Evolutionary conservation across 2,329 filamentous ascomycete genomes (phyloP), one percentile per base, ranked within the genome.

Genomic region (Aspergillus vadensis): DNA sequence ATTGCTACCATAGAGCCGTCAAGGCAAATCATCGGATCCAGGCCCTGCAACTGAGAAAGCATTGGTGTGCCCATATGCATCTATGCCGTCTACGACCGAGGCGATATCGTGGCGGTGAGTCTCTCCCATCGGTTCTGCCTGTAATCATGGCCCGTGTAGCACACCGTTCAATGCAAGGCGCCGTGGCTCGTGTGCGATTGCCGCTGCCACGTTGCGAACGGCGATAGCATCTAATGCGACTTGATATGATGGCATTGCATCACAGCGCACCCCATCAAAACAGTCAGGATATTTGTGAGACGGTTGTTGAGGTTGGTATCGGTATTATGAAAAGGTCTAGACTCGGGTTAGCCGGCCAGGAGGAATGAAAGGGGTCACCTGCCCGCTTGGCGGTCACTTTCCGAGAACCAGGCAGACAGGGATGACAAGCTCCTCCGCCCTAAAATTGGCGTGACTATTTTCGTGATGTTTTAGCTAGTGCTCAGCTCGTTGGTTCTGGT

Each of bases 61-160:
- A 44, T 44, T 44, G 41, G 44, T n/a, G 15, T 30, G 44, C n/a
- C 23, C 23, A 49, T 49, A 49, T 50, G 47, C 47, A 50, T n/a
- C n/a, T 21, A 5, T 17, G 17, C 41, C 17, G 41, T 12, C 41
- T 15, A 30, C 25, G 32, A 56, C 36, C 21, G 25, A 38, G 47
- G 57, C 60, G 58, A 61, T 48, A 61, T 55, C 53, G 49, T 65
- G 62, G 65, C 61, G 64, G 65, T 67, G 63, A 65, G 50, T 17
- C 39, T 23, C 39, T 32, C 32, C n/a, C 43, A 12, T 50, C 30
- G 47, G 41, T 47, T 59, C 39, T 55, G 50, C 41, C 55, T 57
- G 41, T 27, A 58, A 21, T 58, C 14, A 47, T 55, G 17, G 39
- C 41, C 41, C 38, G 47, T 44, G 32, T 36, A 53, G n/a, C 41